These are phyloP conservation scores for Saccharomycopsis amapae DNA, from an alignment of 805 yeast species.

Conservation along the genomic window DNA sequence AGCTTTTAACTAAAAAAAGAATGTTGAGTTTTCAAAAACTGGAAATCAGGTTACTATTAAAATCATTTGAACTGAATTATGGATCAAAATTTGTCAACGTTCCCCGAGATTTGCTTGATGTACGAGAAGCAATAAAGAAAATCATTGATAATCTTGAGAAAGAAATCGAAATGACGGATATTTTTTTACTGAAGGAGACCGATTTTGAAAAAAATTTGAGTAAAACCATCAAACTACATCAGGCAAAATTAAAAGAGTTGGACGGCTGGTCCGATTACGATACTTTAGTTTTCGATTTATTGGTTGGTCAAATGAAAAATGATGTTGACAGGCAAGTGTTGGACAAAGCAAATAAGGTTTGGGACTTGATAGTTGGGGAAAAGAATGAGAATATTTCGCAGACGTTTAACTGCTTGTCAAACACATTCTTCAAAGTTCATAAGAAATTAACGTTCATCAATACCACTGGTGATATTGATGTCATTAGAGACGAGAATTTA, in stretches of 20 bases:
- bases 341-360: constrained; percentile 34
- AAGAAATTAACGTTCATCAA: constrained; percentile 22
- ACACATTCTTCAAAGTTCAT: constrained; percentile 22
- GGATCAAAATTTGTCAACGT: constrained; percentile 22
- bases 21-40: constrained; percentile 37
- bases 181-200: constrained; percentile 38
- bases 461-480: constrained; percentile 18
- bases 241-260: constrained; percentile 42
- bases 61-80: constrained; percentile 22
- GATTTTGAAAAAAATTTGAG: constrained; percentile 47
- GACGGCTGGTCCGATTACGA: constrained; percentile 51
- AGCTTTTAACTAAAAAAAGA: constrained; percentile 33
- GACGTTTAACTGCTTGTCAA: constrained; percentile 23
- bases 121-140: constrained; percentile 29
- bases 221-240: constrained; percentile 39
- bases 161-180: constrained; percentile 48
- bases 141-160: constrained; percentile 31
- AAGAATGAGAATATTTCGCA: constrained; percentile 44
- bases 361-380: constrained; percentile 5
- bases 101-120: constrained; percentile 25
- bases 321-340: constrained; percentile 47
- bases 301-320: constrained; percentile 38
- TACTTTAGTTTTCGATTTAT: constrained; percentile 34
- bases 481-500: constrained; percentile 16
- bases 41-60: constrained; percentile 30